Evolutionary conservation across 1,284 basidiomycete species (phyloP).

Genomic region (Papiliotrema nemorosa): DNA sequence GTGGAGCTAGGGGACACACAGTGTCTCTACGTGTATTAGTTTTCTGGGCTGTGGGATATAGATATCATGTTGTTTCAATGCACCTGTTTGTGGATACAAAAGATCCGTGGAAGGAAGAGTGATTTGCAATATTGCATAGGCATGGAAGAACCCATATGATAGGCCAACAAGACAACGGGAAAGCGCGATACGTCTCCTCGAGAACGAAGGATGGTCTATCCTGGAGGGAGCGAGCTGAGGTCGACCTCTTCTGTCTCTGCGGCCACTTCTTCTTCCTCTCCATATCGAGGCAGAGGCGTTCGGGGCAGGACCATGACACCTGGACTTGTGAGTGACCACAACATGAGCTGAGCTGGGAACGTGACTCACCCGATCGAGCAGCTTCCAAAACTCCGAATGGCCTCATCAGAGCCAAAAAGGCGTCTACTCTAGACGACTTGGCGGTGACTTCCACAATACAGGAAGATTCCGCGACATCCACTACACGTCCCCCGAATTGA

Average conservation of each 20-base stretch:
- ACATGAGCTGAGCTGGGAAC: no score
- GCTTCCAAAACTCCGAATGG: conserved; percentile 95
- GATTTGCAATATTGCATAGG: no score
- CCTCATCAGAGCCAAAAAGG: conserved; percentile 85
- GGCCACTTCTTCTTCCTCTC: conserved; percentile 58
- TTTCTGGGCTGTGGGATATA: no score
- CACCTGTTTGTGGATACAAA: no score
- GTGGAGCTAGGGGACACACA: conserved; percentile 34
- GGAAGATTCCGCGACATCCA: conserved; percentile 90
- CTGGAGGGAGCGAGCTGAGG: conserved; percentile 82
- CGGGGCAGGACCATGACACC: conserved; percentile 95
- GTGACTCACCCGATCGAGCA: conserved; percentile 73
- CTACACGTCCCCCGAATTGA: conserved; percentile 90
- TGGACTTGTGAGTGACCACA: conserved; percentile 37
- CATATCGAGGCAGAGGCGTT: conserved; percentile 70
- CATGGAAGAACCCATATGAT: no score
- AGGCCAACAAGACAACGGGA: no score
- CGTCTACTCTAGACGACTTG: conserved; percentile 86
- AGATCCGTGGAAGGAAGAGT: no score
- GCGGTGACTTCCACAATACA: conserved; percentile 94
- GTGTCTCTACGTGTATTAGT: no score
- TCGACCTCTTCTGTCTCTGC: conserved; percentile 63
- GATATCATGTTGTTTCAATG: no score
- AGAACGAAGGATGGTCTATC: no score
- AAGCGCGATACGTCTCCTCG: no score